A percentile compares a stretch with the other conserved stretches of the same genome.
Evolutionary conservation across 2,329 filamentous ascomycete species (phyloP).

Genomic region (Fusarium sp.): DNA sequence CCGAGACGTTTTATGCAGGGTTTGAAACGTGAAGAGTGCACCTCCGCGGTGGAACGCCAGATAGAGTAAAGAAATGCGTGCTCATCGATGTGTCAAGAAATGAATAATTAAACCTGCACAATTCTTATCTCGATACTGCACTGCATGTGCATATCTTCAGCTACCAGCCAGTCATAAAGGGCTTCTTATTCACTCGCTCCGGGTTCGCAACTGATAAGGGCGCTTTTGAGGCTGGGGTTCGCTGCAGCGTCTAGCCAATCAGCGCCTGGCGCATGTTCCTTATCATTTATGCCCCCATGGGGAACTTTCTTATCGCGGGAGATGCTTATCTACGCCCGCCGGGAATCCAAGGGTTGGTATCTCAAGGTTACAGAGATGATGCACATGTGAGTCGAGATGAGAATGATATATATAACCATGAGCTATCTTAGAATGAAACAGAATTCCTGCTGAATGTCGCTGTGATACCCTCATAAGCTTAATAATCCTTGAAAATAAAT

Average conservation of each 20-base stretch:
- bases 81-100: constrained; percentile 25
- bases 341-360: constrained; percentile 12
- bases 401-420: constrained; percentile 9
- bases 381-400: background rate
- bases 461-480: background rate
- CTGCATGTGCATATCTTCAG: background rate
- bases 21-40: background rate
- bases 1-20: background rate
- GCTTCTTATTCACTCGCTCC: constrained; percentile 3
- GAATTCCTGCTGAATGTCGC: background rate
- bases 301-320: constrained; percentile 10
- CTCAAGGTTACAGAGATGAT: constrained; percentile 2
- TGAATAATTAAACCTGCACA: constrained; percentile 17
- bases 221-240: background rate
- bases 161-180: constrained; percentile 18
- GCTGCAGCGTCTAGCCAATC: constrained; percentile 4
- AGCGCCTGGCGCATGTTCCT: background rate
- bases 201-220: constrained; percentile 16
- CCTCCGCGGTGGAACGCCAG: constrained; percentile 9
- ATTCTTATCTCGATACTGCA: constrained; percentile 20
- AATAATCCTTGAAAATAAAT: background rate
- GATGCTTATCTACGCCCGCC: constrained; percentile 28
- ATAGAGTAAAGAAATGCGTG: background rate
- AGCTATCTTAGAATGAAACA: too few species aligned
- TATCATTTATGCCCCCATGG: background rate